These are phyloP conservation scores for Nothomitra cinnamomea DNA, from an alignment of 2,329 filamentous ascomycete species.

Conservation along the genomic window DNA sequence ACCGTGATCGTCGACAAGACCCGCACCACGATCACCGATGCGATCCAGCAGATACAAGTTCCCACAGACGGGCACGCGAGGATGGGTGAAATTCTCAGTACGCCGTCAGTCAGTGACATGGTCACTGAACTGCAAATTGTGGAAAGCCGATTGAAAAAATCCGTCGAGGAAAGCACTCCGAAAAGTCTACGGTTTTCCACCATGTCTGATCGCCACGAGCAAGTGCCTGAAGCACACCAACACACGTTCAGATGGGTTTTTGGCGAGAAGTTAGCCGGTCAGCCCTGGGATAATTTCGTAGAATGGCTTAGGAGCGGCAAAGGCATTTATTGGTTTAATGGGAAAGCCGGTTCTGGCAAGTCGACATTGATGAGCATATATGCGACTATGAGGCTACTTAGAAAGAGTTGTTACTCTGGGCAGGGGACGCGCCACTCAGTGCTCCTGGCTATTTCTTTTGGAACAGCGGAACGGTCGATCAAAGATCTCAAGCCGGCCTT, in stretches of 20 bases:
- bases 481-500: slow-evolving; percentile 11
- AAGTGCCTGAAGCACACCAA: neutral
- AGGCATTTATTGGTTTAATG: slow-evolving; percentile 2
- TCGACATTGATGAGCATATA: slow-evolving; percentile 11
- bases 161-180: slow-evolving; percentile 1
- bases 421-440: neutral
- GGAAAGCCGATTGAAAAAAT: neutral
- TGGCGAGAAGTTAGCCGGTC: neutral
- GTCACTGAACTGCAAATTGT: neutral
- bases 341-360: slow-evolving; percentile 3
- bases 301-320: slow-evolving; percentile 3
- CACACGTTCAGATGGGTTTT: slow-evolving; percentile 2
- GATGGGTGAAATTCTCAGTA: too few species aligned
- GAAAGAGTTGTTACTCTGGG: slow-evolving; percentile 6
- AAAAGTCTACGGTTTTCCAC: neutral
- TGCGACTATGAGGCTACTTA: neutral
- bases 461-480: slow-evolving; percentile 8
- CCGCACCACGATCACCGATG: too few species aligned
- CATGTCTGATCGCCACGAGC: neutral
- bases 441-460: slow-evolving; percentile 10
- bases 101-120: too few species aligned
- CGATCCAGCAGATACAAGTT: too few species aligned
- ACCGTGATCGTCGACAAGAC: neutral
- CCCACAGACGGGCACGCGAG: too few species aligned
- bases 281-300: neutral